phyloP scores from a whole-genome alignment of 106 monocot species.

The Dioscorea dumetorum region DNA sequence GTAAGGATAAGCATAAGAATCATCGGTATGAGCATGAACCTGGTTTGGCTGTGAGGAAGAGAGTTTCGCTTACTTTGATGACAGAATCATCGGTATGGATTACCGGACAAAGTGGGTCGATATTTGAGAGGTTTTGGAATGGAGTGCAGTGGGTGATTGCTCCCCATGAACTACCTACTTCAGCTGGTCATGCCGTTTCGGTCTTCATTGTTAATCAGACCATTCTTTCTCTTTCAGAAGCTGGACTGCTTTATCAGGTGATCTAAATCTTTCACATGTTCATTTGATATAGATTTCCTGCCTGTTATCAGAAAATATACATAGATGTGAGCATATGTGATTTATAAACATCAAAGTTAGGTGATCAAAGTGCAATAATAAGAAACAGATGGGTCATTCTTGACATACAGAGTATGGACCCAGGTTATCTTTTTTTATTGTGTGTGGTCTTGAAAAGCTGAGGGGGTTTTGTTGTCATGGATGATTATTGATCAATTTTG shows the following conservation, averaged over 20 bases:
- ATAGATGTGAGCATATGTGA: too few species aligned
- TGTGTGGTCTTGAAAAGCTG: too few species aligned
- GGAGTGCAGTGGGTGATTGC: conserved; percentile 88
- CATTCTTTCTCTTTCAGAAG: conserved; percentile 72
- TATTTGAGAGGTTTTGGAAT: conserved; percentile 99
- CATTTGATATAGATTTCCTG: too few species aligned
- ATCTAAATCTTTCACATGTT: neutral
- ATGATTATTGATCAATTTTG: too few species aligned
- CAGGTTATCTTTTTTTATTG: too few species aligned
- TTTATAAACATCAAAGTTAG: too few species aligned
- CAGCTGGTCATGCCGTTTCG: conserved; percentile 49
- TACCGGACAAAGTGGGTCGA: conserved; percentile 80
- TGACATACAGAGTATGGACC: too few species aligned
- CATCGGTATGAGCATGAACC: too few species aligned
- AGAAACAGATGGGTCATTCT: too few species aligned
- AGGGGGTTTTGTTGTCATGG: too few species aligned
- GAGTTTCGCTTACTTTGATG: conserved; percentile 62
- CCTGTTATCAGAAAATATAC: too few species aligned
- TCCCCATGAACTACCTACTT: conserved; percentile 66
- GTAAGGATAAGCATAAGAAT: neutral
- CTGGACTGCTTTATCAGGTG: conserved; percentile 68
- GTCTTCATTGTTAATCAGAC: conserved; percentile 70
- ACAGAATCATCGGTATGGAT: conserved; percentile 83
- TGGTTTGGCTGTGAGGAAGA: conserved; percentile 56
- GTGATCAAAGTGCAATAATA: too few species aligned